phyloP scores from a whole-genome alignment of 441 rosid species.

The Adansonia madagascariensis region DNA sequence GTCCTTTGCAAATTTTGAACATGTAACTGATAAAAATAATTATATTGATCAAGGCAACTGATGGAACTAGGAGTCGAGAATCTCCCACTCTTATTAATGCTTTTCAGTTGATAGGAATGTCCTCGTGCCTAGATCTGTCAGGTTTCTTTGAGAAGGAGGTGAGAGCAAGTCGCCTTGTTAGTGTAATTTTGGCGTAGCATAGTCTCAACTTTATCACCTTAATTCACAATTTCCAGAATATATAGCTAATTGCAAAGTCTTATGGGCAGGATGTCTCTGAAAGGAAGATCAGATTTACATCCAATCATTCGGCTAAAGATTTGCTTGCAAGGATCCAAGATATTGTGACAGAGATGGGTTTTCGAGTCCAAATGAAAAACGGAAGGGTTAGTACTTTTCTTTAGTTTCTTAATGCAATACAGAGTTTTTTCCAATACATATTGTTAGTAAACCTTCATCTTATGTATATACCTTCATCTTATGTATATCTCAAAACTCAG shows the following conservation, averaged over 20 bases:
- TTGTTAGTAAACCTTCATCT: background rate
- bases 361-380: slow-evolving; percentile 76
- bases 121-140: slow-evolving; percentile 90
- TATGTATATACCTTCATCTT: background rate
- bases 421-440: background rate
- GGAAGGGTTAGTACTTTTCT: slow-evolving; percentile 56
- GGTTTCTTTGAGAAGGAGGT: slow-evolving; percentile 98
- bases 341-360: slow-evolving; percentile 81
- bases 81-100: slow-evolving; percentile 73
- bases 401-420: background rate
- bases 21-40: slow-evolving; percentile 13
- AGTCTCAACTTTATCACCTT: background rate
- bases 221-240: background rate
- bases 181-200: background rate
- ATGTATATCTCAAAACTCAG: background rate
- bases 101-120: slow-evolving; percentile 96
- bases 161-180: background rate
- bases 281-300: slow-evolving; percentile 92
- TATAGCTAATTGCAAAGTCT: background rate
- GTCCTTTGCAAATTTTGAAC: slow-evolving; percentile 10
- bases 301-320: slow-evolving; percentile 70
- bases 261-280: slow-evolving; percentile 72
- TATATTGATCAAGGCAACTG: slow-evolving; percentile 20
- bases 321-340: slow-evolving; percentile 76
- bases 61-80: slow-evolving; percentile 44